Conservation (phyloP, 2,329 filamentous ascomycete species). For the Fusarium denticulatum region DNA sequence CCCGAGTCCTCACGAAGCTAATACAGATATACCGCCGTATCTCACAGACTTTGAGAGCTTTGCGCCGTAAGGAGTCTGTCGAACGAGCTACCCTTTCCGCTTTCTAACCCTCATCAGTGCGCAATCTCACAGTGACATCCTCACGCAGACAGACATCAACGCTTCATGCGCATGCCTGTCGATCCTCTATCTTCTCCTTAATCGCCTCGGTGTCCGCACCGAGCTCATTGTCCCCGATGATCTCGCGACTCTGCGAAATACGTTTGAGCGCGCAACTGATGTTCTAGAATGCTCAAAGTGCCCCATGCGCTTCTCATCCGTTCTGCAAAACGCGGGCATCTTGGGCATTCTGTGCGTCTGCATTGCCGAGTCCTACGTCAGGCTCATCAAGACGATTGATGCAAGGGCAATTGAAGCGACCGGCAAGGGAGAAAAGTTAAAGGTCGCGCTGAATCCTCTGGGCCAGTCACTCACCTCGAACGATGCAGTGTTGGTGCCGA, state of each 20-base stretch:
- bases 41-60: neutral
- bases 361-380: neutral
- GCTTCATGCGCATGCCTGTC: neutral
- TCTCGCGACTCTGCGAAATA: neutral
- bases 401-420: neutral
- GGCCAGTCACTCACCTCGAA: neutral
- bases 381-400: neutral
- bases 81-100: neutral
- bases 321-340: neutral
- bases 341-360: slow-evolving; percentile 1
- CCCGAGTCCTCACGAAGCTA: neutral
- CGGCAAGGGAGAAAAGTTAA: neutral
- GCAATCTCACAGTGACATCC: neutral
- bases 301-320: neutral
- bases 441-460: neutral
- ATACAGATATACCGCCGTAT: neutral
- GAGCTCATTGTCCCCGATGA: neutral
- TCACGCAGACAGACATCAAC: slow-evolving; percentile 7
- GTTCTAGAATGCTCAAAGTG: neutral
- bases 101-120: neutral
- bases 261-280: neutral
- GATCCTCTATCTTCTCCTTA: slow-evolving; percentile 4
- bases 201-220: neutral
- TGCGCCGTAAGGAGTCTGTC: neutral
- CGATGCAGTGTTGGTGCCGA: neutral